Conservation (phyloP, 2,329 filamentous ascomycete genomes). For the Colletotrichum sp. region DNA sequence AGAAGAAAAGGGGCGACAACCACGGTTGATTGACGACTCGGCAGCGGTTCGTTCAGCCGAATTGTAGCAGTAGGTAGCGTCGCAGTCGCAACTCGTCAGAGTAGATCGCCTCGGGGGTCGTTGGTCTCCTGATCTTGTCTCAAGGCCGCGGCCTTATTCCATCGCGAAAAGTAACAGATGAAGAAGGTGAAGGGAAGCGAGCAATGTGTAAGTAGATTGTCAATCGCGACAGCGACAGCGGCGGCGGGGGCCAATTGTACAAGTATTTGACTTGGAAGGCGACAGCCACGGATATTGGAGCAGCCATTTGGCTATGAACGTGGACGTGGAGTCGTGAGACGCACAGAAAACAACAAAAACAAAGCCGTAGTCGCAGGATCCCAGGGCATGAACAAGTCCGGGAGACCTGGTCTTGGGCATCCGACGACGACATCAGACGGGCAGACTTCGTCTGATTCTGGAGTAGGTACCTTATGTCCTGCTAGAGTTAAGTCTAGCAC, state of each 20-base stretch:
- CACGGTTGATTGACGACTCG: neutral
- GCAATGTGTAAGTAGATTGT: neutral
- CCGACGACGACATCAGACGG: neutral
- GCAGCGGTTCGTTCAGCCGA: neutral
- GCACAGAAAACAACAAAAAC: neutral
- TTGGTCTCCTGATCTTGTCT: neutral
- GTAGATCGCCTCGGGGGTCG: neutral
- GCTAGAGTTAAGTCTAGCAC: neutral
- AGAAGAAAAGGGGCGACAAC: neutral
- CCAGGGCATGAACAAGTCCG: neutral
- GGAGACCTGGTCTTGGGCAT: neutral
- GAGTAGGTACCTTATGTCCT: neutral
- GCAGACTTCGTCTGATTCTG: neutral
- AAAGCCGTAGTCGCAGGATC: neutral
- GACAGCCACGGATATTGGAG: neutral
- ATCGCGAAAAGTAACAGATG: neutral
- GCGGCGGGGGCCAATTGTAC: neutral
- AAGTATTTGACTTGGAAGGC: neutral
- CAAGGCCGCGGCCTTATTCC: neutral
- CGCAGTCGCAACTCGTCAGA: neutral
- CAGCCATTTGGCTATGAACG: neutral
- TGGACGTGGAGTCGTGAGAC: neutral
- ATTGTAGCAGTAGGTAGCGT: neutral
- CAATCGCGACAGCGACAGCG: neutral
- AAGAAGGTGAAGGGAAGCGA: neutral